phyloP scores from a whole-genome alignment of 441 rosid genomes.

The Arabidopsis hybrid region DNA sequence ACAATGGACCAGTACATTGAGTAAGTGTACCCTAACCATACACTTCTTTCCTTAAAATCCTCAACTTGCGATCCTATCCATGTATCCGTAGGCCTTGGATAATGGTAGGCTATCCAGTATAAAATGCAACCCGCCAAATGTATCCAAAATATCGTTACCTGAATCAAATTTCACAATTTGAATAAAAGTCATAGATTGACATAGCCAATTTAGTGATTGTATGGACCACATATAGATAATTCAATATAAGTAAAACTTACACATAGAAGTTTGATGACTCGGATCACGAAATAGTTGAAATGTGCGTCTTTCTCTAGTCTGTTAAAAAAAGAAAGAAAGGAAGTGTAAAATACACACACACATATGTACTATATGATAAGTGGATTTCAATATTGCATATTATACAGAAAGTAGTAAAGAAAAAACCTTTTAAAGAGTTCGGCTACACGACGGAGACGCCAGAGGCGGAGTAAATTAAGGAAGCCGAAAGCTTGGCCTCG shows the following conservation, averaged over 20 bases:
- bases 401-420: too few species aligned
- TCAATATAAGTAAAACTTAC: constrained; percentile 51
- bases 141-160: constrained; percentile 82
- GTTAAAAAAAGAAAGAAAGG: constrained; percentile 9
- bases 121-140: constrained; percentile 88
- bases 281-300: constrained; percentile 74
- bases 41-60: constrained; percentile 69
- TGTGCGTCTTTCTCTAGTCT: constrained; percentile 89
- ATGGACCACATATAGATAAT: neutral
- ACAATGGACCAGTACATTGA: constrained; percentile 95
- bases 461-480: constrained; percentile 87
- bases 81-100: constrained; percentile 53
- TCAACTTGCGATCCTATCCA: constrained; percentile 71
- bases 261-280: constrained; percentile 65
- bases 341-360: too few species aligned
- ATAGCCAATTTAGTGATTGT: neutral
- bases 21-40: constrained; percentile 88
- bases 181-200: too few species aligned
- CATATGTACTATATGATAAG: too few species aligned
- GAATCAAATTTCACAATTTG: neutral
- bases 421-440: constrained; percentile 73
- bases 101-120: constrained; percentile 73
- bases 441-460: constrained; percentile 86
- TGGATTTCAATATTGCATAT: too few species aligned
- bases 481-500: constrained; percentile 56